Conservation (phyloP, 768 basidiomycete species). For the Termitomyces heimii region DNA sequence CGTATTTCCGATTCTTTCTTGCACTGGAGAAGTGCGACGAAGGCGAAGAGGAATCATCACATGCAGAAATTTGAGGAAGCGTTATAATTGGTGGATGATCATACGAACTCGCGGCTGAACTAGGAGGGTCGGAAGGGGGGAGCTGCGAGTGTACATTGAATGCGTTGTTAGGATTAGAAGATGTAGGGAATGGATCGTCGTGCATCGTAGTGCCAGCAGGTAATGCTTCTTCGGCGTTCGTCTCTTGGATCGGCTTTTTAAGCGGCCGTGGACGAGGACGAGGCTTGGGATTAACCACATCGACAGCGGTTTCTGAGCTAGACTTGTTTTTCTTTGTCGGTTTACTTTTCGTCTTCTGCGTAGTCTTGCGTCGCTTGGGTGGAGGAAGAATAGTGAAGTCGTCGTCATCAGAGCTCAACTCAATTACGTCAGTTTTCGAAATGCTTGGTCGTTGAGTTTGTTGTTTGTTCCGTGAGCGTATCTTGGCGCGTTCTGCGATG, state of each 20-base stretch:
- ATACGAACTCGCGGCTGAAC: slow-evolving; percentile 20
- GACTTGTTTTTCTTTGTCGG: slow-evolving; percentile 9
- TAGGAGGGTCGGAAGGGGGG: slow-evolving; percentile 29
- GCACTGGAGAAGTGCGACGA: slow-evolving; percentile 18
- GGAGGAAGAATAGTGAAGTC: slow-evolving; percentile 21
- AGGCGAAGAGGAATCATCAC: slow-evolving; percentile 23
- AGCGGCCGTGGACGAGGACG: slow-evolving; percentile 8
- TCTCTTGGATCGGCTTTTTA: slow-evolving; percentile 1
- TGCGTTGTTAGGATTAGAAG: slow-evolving; percentile 12
- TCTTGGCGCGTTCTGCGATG: slow-evolving; percentile 58
- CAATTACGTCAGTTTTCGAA: slow-evolving; percentile 31
- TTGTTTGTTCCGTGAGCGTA: slow-evolving; percentile 35
- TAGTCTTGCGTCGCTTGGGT: slow-evolving; percentile 17
- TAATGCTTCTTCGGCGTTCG: neutral
- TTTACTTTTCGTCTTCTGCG: slow-evolving; percentile 19
- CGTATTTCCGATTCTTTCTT: slow-evolving; percentile 13
- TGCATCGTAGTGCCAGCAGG: slow-evolving; percentile 2
- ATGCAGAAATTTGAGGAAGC: slow-evolving; percentile 17
- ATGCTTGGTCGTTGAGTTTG: slow-evolving; percentile 1
- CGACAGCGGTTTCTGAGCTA: slow-evolving; percentile 14
- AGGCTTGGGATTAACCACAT: slow-evolving; percentile 1
- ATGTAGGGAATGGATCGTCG: slow-evolving; percentile 10
- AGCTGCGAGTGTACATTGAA: slow-evolving; percentile 17
- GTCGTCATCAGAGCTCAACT: slow-evolving; percentile 36
- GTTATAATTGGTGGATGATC: slow-evolving; percentile 29